phyloP scores from a whole-genome alignment of 495 filamentous ascomycete genomes.

The Achaetomiella virescens region DNA sequence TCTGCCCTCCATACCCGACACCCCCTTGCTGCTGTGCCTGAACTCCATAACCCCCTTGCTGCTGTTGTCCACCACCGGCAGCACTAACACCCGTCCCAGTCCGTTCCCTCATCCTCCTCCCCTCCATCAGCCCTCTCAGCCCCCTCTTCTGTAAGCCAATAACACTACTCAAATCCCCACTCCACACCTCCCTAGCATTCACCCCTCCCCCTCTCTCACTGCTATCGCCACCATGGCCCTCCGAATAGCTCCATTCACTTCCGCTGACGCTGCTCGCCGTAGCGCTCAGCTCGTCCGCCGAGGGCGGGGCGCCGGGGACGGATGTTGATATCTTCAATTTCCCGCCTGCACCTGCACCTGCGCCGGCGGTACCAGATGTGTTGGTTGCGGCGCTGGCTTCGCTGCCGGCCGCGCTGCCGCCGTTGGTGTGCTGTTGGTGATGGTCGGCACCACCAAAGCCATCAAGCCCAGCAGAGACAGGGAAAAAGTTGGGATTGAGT shows the following conservation, averaged over 20 bases:
- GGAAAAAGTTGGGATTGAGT: slow-evolving; percentile 45
- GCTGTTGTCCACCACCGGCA: background rate
- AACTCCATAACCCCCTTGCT: background rate
- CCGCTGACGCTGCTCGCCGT: slow-evolving; percentile 39
- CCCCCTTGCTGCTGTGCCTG: no score
- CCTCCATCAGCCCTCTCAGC: slow-evolving; percentile 90
- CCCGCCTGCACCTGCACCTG: background rate
- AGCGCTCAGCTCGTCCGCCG: slow-evolving; percentile 45
- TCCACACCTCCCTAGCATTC: slow-evolving; percentile 60
- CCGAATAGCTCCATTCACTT: slow-evolving; percentile 42
- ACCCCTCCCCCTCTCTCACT: slow-evolving; percentile 15
- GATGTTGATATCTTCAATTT: slow-evolving; percentile 37
- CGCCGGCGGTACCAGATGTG: background rate
- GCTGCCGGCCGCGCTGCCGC: slow-evolving; percentile 7
- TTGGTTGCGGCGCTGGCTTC: slow-evolving; percentile 1
- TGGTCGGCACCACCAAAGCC: slow-evolving; percentile 15
- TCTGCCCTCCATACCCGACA: slow-evolving; percentile 4
- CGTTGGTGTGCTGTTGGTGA: slow-evolving; percentile 17
- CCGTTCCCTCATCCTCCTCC: slow-evolving; percentile 73
- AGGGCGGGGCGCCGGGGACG: slow-evolving; percentile 28
- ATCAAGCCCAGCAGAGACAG: slow-evolving; percentile 21
- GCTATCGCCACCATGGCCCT: slow-evolving; percentile 34
- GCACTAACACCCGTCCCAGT: slow-evolving; percentile 23
- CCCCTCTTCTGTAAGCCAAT: slow-evolving; percentile 94
- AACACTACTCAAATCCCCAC: slow-evolving; percentile 80